Percentiles rank a stretch among this genome's conserved stretches.
These are phyloP conservation scores for Euryodendron excelsum DNA, from an alignment of 148 eudicot species.

Conservation along the genomic window DNA sequence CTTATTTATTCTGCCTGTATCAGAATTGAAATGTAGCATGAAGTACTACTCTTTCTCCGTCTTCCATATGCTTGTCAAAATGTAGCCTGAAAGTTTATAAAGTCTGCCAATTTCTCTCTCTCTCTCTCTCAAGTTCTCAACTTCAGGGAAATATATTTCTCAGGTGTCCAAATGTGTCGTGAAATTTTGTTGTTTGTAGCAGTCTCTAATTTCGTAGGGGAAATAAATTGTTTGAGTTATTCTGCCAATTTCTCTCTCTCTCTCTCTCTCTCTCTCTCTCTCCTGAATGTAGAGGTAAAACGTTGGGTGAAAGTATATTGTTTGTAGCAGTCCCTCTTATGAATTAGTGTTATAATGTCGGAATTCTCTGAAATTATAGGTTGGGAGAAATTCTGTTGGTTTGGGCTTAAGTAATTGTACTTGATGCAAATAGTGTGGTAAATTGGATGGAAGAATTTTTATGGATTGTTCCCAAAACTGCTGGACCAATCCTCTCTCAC, in stretches of 20 bases:
- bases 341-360: not conserved
- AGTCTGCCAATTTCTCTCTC: not conserved
- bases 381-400: not conserved
- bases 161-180: no score
- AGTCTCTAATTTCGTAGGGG: not conserved
- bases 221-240: no score
- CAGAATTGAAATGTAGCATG: not conserved
- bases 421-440: not conserved
- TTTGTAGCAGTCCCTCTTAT: not conserved
- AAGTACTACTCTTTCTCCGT: not conserved
- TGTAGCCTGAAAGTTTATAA: not conserved
- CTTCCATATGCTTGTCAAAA: not conserved
- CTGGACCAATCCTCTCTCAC: not conserved
- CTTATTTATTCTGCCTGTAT: not conserved
- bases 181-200: not conserved
- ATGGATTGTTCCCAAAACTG: not conserved
- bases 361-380: not conserved
- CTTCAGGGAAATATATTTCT: no score
- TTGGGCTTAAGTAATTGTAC: not conserved
- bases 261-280: no score
- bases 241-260: no score
- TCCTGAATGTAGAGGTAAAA: no score
- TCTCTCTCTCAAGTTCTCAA: no score
- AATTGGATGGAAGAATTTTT: not conserved
- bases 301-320: not conserved